Percentiles rank a stretch among this genome's conserved stretches.
These are phyloP conservation scores for Mariannaea sp. DNA, from an alignment of 2,329 filamentous ascomycete genomes.

Conservation along the genomic window DNA sequence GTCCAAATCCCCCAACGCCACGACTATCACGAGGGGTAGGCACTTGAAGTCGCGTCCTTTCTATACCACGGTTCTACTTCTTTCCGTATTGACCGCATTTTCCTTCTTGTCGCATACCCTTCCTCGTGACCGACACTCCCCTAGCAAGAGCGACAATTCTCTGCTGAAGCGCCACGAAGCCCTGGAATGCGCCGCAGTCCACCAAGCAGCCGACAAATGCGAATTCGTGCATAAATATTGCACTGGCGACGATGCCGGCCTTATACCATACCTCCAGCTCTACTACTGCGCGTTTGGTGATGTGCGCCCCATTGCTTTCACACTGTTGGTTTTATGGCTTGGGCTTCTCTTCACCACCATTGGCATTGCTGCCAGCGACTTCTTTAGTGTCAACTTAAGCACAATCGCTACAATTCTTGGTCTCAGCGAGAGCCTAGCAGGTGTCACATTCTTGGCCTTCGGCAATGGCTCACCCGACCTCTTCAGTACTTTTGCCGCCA, in stretches of 20 bases:
- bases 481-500: slow-evolving; percentile 97
- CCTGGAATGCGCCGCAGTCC: slow-evolving; percentile 76
- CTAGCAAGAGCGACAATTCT: slow-evolving; percentile 12
- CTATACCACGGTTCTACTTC: slow-evolving; percentile 51
- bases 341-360: slow-evolving; percentile 93
- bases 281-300: slow-evolving; percentile 83
- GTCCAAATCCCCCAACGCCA: slow-evolving; percentile 12
- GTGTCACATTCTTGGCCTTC: slow-evolving; percentile 94
- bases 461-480: slow-evolving; percentile 98
- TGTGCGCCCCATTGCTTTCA: slow-evolving; percentile 77
- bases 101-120: slow-evolving; percentile 46
- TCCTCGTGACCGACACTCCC: slow-evolving; percentile 5
- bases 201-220: slow-evolving; percentile 79
- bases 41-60: slow-evolving; percentile 55
- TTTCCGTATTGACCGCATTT: slow-evolving; percentile 53
- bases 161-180: slow-evolving; percentile 39
- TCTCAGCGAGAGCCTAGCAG: slow-evolving; percentile 93
- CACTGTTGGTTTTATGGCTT: slow-evolving; percentile 79
- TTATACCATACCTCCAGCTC: slow-evolving; percentile 84
- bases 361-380: slow-evolving; percentile 96
- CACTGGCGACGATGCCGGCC: slow-evolving; percentile 84
- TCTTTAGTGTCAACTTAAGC: slow-evolving; percentile 95
- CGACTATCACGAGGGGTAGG: slow-evolving; percentile 39
- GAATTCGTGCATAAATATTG: slow-evolving; percentile 84
- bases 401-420: slow-evolving; percentile 89